Base-by-base conservation (phyloP, 805 yeast genomes). In the Barnettozyma vustinii region DNA sequence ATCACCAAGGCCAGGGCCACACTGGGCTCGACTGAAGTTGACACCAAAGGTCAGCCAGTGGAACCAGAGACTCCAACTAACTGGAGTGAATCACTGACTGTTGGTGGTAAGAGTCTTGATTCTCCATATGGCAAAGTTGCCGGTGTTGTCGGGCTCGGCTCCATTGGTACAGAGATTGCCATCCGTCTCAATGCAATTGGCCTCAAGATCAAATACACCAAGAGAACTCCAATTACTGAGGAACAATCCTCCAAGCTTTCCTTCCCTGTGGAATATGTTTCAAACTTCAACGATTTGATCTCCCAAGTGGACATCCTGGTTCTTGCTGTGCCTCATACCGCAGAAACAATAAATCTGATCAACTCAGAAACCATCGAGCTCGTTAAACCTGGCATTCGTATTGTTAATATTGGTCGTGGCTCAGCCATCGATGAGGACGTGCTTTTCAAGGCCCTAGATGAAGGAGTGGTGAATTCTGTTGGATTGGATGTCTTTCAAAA, bases 361-460 rank as follows among this genome's bases (percentile, higher is more conserved):
- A 77, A 83, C 57, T 63, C 60, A 32, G 57, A 70, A 1, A 62
- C 81, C 0, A 70, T 86, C 25, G 61, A 64, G 5, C 56, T 68
- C 44, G 69, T 84, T 49, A 71, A 74, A 40, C 67, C 71, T 43
- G 83, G 85, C 2, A 72, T 82, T 16, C 71, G 86, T 47, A 67
- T 86, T 26, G 80, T 86, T 43, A 86, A 86, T 59, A 81, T 86
- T 39, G 94, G 94, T 2, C 71, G 95, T 50, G 95, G 94, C 2
- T 56, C 74, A 8, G 76, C 84, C 33, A 72, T 86, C 47, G 80
- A 84, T 56, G 40, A 37, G 37, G 32, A 75, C 13, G 89, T 79
- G 3, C 62, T 86, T 45, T 68, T 84, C 9, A 70, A 66, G 7
- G 90, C 83, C 0, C 68, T 86, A 49, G 70, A 80, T 47, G 53